Percentiles rank a stretch among this genome's conserved stretches.
Conservation (phyloP, 2,329 filamentous ascomycete species). For the Fusarium veterinarium region DNA sequence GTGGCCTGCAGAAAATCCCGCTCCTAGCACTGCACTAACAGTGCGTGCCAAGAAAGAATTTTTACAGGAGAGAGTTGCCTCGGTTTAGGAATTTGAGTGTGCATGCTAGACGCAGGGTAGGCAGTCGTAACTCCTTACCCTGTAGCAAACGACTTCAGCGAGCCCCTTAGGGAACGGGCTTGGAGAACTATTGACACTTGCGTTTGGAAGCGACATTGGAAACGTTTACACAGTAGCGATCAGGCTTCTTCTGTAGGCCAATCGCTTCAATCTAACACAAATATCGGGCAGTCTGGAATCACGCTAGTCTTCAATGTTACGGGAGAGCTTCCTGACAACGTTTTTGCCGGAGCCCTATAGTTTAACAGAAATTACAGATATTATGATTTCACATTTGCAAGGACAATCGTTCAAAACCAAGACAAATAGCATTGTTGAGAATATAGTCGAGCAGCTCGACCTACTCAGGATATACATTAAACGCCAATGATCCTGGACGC, state of each 20-base stretch:
- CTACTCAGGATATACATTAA: conserved; percentile 42
- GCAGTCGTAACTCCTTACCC: background rate
- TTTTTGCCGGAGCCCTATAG: rapidly evolving
- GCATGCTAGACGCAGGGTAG: background rate
- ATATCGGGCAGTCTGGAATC: background rate
- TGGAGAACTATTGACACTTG: background rate
- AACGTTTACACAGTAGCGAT: background rate
- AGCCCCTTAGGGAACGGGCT: background rate
- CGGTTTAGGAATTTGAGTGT: too few species aligned
- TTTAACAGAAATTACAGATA: background rate
- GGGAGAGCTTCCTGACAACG: background rate
- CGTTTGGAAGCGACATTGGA: background rate
- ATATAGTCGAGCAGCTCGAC: conserved; percentile 37
- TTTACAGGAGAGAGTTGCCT: too few species aligned
- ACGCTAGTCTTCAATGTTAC: background rate
- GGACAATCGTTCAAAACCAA: conserved; percentile 11
- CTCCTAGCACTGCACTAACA: too few species aligned
- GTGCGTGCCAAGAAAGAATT: too few species aligned
- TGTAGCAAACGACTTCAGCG: background rate
- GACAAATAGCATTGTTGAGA: conserved; percentile 41
- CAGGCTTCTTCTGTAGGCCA: background rate
- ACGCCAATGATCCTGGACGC: conserved; percentile 39
- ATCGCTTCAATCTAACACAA: too few species aligned
- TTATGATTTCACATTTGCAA: background rate
- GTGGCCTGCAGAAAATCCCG: too few species aligned